Base-by-base conservation (phyloP, 495 filamentous ascomycete species). In the Penicillium paxilli region DNA sequence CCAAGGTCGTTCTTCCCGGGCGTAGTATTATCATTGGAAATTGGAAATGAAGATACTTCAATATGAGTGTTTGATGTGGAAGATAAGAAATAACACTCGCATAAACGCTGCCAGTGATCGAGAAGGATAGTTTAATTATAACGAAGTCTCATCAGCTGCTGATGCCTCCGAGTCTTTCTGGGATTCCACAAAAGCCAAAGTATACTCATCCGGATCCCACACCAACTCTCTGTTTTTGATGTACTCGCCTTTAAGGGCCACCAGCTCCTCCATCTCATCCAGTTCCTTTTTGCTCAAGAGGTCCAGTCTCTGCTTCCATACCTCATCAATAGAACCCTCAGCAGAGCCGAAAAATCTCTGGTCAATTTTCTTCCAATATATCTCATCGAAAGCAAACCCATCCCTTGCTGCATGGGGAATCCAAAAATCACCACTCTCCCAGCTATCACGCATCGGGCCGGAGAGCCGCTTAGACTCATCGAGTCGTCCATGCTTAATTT, bases 121-220 rank as follows among this genome's bases (percentile, higher is more conserved):
- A n/a, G n/a, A n/a, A n/a, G n/a, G n/a, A n/a, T n/a, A n/a, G n/a
- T n/a, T n/a, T n/a, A n/a, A n/a, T n/a, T n/a, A n/a, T n/a, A n/a
- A n/a, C n/a, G n/a, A n/a, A n/a, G n/a, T n/a, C n/a, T n/a, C n/a
- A n/a, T n/a, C n/a, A n/a, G n/a, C n/a, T n/a, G n/a, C n/a, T n/a
- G n/a, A n/a, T n/a, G n/a, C n/a, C n/a, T n/a, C n/a, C n/a, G n/a
- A n/a, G n/a, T n/a, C n/a, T n/a, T n/a, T n/a, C n/a, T n/a, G n/a
- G n/a, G n/a, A n/a, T n/a, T n/a, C 32, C 32, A 35, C 14, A 35
- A 25, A 40, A 40, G 20, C 55, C 23, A 51, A 1, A 21, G 62
- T 68, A 20, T 63, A 61, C 23, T 65, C 37, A 51, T 64, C 62
- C 6, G 62, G 65, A 23, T 65, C 62, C 59, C 65, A 65, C 22